phyloP scores from a whole-genome alignment of 1,139 yeast species.

The Protomyces pachydermus region DNA sequence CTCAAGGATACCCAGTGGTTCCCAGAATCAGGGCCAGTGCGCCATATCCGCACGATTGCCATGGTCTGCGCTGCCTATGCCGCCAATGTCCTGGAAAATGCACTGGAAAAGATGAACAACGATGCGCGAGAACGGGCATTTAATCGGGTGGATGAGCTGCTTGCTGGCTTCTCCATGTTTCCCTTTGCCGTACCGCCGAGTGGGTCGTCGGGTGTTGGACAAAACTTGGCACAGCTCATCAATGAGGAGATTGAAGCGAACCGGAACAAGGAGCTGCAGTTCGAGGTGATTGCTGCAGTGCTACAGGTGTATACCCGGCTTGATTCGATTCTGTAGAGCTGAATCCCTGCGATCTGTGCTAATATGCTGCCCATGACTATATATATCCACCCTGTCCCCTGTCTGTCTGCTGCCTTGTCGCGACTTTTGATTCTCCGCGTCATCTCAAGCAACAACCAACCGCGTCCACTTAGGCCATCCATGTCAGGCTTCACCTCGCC shows the following conservation, averaged over 20 bases:
- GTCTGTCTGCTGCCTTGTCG: too few species aligned
- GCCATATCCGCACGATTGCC: slow-evolving; percentile 70
- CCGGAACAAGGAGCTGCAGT: slow-evolving; percentile 60
- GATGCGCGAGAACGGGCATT: slow-evolving; percentile 92
- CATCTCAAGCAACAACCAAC: too few species aligned
- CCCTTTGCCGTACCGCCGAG: slow-evolving; percentile 68
- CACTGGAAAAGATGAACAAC: slow-evolving; percentile 68
- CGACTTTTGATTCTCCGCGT: too few species aligned
- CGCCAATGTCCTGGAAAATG: slow-evolving; percentile 93
- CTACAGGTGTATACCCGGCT: slow-evolving; percentile 45
- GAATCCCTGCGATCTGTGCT: too few species aligned
- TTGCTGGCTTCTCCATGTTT: slow-evolving; percentile 73
- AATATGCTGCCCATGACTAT: too few species aligned
- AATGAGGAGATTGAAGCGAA: slow-evolving; percentile 56
- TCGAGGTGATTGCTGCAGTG: slow-evolving; percentile 91
- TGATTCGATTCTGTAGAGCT: slow-evolving; percentile 44
- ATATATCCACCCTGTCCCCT: too few species aligned
- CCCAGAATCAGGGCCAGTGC: slow-evolving; percentile 64
- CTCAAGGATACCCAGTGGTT: slow-evolving; percentile 51
- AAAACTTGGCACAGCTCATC: slow-evolving; percentile 67
- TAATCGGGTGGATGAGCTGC: slow-evolving; percentile 83
- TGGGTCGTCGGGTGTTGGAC: slow-evolving; percentile 55
- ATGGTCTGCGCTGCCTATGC: slow-evolving; percentile 89
- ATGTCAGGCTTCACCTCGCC: slow-evolving; percentile 21
- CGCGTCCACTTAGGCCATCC: too few species aligned